Base-by-base conservation (phyloP, 1,284 basidiomycete species). In the Heliocybe sulcata region DNA sequence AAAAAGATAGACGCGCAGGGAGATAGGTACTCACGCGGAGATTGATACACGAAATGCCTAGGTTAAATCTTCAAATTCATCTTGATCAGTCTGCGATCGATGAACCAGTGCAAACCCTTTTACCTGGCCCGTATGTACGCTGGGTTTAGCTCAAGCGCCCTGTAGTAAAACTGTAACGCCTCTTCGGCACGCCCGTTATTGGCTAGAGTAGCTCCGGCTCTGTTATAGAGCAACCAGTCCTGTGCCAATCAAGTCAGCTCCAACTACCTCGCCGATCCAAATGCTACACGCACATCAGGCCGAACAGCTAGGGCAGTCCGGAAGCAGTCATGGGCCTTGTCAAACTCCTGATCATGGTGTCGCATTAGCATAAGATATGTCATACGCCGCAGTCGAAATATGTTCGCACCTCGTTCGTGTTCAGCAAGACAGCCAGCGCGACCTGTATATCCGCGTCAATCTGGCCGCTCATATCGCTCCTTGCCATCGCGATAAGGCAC, bases 201-300 rank as follows among this genome's bases (percentile, higher is more conserved):
- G 49, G 94, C 94, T 66, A 98, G 84, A 1, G 95, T 98, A 16
- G 96, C 96, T 14, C 96, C 96, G 25, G 98, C 90, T 23, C 96
- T 85, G 68, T 99, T 99, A 72, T 94, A 98, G 58, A 99, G 71
- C 50, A 96, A 74, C 90, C 93, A 98, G 66, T 99, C 96, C 90
- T 94, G 31, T 29, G 47, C 23, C 8, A 14, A 6, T 49, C 47
- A 54, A 53, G 51, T 48, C 23, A 35, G 23, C 10, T 19, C 42
- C 50, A 51, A 22, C 22, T 20, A 42, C 4, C 4, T 42, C 8
- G 19, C 38, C 4, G 16, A 20, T 42, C 8, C 38, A 42, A 42
- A 3, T 16, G 19, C 6, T 16, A 51, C 25, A 71, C 83, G 56
- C 64, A 94, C 92, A 58, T 94, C 85, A 1, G 95, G 96, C 55